Conservation (phyloP, 148 eudicot genomes). For the Chenopodium suecicum region DNA sequence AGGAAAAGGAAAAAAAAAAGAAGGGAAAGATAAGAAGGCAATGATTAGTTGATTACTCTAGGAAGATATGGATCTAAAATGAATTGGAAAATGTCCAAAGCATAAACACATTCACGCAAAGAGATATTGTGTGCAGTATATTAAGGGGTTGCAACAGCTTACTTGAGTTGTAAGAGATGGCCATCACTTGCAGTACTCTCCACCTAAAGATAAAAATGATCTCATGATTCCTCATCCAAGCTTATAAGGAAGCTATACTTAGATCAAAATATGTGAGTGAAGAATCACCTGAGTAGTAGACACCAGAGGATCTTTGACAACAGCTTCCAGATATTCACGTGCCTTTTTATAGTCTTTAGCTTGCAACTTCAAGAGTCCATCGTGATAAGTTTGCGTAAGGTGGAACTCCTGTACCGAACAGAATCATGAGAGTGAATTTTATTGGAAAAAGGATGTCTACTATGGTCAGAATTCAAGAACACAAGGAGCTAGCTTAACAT, state of each 20-base stretch:
- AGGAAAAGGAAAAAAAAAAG: background rate
- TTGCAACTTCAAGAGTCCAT: constrained; percentile 84
- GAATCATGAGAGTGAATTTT: constrained; percentile 1
- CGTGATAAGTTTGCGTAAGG: constrained; percentile 91
- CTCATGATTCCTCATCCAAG: constrained; percentile 8
- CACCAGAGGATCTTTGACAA: constrained; percentile 79
- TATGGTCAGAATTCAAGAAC: background rate
- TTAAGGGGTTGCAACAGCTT: constrained; percentile 10
- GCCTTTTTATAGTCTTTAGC: constrained; percentile 84
- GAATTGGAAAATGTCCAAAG: background rate
- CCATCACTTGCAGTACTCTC: constrained; percentile 69
- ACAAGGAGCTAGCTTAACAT: background rate
- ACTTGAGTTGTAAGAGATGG: constrained; percentile 97
- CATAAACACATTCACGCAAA: constrained; percentile 7
- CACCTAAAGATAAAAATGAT: constrained; percentile 45
- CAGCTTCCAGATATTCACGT: constrained; percentile 76
- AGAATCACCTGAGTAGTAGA: constrained; percentile 64
- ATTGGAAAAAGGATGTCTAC: background rate
- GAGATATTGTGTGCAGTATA: background rate
- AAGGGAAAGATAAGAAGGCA: background rate
- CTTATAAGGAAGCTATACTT: background rate
- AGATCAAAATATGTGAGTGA: constrained; percentile 7
- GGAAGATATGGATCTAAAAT: background rate
- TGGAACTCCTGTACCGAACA: constrained; percentile 73
- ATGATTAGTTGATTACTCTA: background rate